Evolutionary conservation across 306 rosid genomes (phyloP).

Genomic region (Lathyrus oleraceus): DNA sequence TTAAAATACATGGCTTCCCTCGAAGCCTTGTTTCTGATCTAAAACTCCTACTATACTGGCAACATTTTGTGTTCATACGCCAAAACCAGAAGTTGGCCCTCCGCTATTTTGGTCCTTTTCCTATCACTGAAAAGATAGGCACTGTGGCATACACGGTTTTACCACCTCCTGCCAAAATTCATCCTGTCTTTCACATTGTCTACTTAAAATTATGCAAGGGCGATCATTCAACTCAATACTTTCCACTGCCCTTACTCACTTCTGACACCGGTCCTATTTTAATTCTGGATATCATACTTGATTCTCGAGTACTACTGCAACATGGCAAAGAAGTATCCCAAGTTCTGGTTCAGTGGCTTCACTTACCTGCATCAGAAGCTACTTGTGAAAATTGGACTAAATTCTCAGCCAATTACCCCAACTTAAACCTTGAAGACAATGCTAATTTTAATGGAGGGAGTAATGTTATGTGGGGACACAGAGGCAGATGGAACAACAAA

Average conservation of each 20-base stretch:
- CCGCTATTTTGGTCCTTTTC: background rate
- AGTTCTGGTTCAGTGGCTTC: background rate
- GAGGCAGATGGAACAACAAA: background rate
- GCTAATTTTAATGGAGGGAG: background rate
- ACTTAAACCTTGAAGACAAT: background rate
- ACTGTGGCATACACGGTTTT: background rate
- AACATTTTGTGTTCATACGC: background rate
- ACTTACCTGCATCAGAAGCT: background rate
- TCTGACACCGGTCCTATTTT: background rate
- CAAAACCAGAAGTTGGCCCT: background rate
- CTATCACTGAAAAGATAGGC: background rate
- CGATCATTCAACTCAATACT: background rate
- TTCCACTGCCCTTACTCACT: background rate
- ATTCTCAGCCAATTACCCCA: background rate
- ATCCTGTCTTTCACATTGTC: background rate
- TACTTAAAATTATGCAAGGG: background rate
- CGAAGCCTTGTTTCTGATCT: background rate
- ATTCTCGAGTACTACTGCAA: background rate
- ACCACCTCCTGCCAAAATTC: background rate
- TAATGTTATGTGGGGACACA: background rate
- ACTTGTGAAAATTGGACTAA: background rate
- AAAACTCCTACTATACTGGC: background rate
- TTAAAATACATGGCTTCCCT: background rate
- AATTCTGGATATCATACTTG: background rate
- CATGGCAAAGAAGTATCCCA: background rate